Percentiles rank a stretch among this genome's conserved stretches.
Evolutionary conservation across 1,284 basidiomycete species (phyloP).

Genomic region (Ceratobasidium sp.): DNA sequence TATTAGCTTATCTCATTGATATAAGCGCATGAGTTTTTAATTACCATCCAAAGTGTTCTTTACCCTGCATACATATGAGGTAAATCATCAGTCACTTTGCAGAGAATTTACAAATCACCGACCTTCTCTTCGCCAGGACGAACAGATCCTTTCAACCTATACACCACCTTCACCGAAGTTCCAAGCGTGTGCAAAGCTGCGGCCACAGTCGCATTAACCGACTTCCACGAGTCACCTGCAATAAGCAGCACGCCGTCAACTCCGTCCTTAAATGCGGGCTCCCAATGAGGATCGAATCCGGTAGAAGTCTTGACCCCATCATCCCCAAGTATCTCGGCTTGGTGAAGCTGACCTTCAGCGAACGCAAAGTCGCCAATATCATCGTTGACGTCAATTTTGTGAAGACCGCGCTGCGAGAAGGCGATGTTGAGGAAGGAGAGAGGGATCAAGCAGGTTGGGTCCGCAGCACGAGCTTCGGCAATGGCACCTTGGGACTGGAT

Average conservation of each 20-base stretch:
- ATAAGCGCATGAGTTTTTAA: background rate
- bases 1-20: background rate
- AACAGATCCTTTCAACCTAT: constrained; percentile 43
- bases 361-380: constrained; percentile 54
- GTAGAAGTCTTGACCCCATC: constrained; percentile 48
- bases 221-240: constrained; percentile 29
- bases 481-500: constrained; percentile 1
- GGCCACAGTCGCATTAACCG: constrained; percentile 4
- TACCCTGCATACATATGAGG: constrained; percentile 8
- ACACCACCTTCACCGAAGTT: constrained; percentile 34
- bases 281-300: constrained; percentile 48
- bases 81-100: background rate
- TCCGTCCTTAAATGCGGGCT: constrained; percentile 52
- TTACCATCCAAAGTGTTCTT: constrained; percentile 37
- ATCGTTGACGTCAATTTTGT: constrained; percentile 54
- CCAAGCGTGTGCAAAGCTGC: constrained; percentile 2
- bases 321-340: constrained; percentile 52
- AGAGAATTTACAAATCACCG: background rate
- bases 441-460: constrained; percentile 28
- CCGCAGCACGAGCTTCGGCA: background rate
- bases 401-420: constrained; percentile 46
- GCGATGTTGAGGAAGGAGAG: constrained; percentile 46
- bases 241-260: constrained; percentile 51
- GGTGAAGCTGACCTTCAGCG: constrained; percentile 52
- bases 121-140: constrained; percentile 43